A percentile compares a stretch with the other conserved stretches of the same genome.
Conservation (phyloP, 2,329 filamentous ascomycete genomes). For the Tolypocladium sp. region DNA sequence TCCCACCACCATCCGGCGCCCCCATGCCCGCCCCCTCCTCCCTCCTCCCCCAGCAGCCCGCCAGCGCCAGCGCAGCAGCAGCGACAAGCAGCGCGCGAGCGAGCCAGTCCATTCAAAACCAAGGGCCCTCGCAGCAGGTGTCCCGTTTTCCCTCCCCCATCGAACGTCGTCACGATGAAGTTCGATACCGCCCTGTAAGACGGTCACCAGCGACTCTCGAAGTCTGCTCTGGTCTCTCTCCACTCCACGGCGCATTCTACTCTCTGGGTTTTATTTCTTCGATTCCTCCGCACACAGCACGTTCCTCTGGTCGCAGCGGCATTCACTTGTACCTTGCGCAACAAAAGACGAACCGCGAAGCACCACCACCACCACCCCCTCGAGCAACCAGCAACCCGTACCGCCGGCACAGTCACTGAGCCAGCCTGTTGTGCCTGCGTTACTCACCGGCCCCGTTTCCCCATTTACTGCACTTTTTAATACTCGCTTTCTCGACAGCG, state of each 20-base stretch:
- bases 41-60: neutral
- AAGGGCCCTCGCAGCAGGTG: constrained; percentile 1
- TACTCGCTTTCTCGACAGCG: neutral
- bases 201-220: constrained; percentile 41
- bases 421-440: neutral
- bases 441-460: neutral
- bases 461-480: neutral
- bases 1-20: neutral
- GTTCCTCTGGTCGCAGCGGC: constrained; percentile 27
- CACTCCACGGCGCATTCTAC: constrained; percentile 27
- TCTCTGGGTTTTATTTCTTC: constrained; percentile 10
- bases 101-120: constrained; percentile 20
- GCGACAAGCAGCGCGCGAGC: neutral
- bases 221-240: constrained; percentile 41
- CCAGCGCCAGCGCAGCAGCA: neutral
- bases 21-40: neutral
- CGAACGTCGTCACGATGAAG: constrained; percentile 45
- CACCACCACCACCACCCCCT: neutral
- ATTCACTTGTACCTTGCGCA: constrained; percentile 42
- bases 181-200: constrained; percentile 44
- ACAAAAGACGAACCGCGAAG: neutral
- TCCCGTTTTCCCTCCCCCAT: constrained; percentile 27
- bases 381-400: neutral
- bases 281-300: neutral
- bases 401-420: neutral